phyloP scores from a whole-genome alignment of 257 asterid genomes.

The Nicotiana knightiana region DNA sequence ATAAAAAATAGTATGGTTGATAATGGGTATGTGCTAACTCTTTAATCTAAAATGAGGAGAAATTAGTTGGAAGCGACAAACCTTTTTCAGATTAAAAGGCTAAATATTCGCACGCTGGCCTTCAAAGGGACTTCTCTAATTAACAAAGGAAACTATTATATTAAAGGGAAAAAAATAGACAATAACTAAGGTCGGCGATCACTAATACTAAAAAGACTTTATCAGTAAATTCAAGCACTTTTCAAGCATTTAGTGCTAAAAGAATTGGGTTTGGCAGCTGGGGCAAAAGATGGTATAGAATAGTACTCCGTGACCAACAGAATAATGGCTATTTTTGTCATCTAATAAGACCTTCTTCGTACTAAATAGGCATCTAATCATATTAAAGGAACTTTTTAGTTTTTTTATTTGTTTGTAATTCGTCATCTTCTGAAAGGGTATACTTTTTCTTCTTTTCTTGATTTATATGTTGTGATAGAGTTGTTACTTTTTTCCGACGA shows the following conservation, averaged over 20 bases:
- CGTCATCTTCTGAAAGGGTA: slow-evolving; percentile 3
- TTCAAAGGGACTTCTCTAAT: neutral
- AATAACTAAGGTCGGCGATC: slow-evolving; percentile 18
- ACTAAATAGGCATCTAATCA: slow-evolving; percentile 5
- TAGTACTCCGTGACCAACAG: slow-evolving; percentile 29
- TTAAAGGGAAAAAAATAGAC: neutral
- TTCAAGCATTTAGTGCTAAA: neutral
- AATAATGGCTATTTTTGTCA: slow-evolving; percentile 47
- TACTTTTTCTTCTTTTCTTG: neutral
- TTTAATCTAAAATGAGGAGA: neutral
- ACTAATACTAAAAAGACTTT: slow-evolving; percentile 16
- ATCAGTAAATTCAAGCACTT: neutral
- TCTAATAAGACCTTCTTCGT: slow-evolving; percentile 13
- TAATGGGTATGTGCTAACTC: slow-evolving; percentile 22
- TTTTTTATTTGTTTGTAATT: neutral
- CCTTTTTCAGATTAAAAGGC: neutral
- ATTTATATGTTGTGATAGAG: neutral
- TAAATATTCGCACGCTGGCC: slow-evolving; percentile 2
- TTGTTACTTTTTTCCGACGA: neutral
- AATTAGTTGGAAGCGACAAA: slow-evolving; percentile 9
- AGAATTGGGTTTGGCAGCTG: neutral
- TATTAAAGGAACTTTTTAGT: neutral
- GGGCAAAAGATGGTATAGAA: slow-evolving; percentile 10
- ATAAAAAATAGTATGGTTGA: neutral
- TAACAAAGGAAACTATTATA: neutral